A percentile compares a stretch with the other conserved stretches of the same genome.
These are phyloP conservation scores for peach (Prunus persica) DNA, from an alignment of 306 rosid genomes.

Conservation along the genomic window Prunus_persica_NCBIv2 NC_034016.1:15884501-15885000, in stretches of 20 bases:
- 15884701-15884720: constrained; percentile 31
- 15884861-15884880: constrained; percentile 18
- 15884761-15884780: constrained; percentile 83
- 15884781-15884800: constrained; percentile 83
- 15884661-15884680: constrained; percentile 36
- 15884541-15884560: constrained; percentile 81
- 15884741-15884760: constrained; percentile 57
- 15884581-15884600: constrained; percentile 89
- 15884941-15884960: constrained; percentile 42
- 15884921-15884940: constrained; percentile 53
- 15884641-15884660: constrained; percentile 44
- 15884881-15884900: constrained; percentile 10
- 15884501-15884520: constrained; percentile 51
- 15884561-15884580: constrained; percentile 81
- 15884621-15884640: constrained; percentile 71
- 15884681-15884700: constrained; percentile 45
- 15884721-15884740: constrained; percentile 46
- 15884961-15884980: constrained; percentile 43
- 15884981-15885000: constrained; percentile 17
- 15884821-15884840: constrained; percentile 54
- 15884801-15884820: constrained; percentile 84
- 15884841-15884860: constrained; percentile 24
- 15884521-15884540: constrained; percentile 55
- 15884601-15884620: constrained; percentile 92
- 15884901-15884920: constrained; percentile 41